Conservation (phyloP, 768 basidiomycete species). For the Lentinula guzmanii region DNA sequence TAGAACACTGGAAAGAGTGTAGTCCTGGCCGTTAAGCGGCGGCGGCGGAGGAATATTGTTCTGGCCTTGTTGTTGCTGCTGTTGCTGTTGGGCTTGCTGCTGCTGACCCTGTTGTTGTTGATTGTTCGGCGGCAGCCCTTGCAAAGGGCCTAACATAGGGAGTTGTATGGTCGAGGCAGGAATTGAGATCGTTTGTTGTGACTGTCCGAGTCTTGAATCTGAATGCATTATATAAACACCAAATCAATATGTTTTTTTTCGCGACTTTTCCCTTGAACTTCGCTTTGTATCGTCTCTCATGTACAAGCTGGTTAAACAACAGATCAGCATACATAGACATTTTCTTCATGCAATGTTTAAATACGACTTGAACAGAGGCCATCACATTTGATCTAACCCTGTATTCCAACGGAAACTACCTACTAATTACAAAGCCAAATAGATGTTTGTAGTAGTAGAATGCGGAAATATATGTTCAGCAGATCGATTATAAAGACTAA, state of each 20-base stretch:
- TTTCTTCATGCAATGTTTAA: no score
- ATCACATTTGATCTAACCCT: no score
- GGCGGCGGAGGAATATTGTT: slow-evolving; percentile 65
- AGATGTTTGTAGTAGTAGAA: background rate
- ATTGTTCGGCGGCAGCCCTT: slow-evolving; percentile 52
- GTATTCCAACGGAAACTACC: no score
- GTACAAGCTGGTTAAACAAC: no score
- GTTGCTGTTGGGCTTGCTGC: slow-evolving; percentile 33
- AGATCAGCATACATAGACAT: no score
- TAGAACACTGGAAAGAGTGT: slow-evolving; percentile 88
- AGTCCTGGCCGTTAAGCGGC: slow-evolving; percentile 86
- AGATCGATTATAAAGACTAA: background rate
- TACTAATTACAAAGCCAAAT: background rate
- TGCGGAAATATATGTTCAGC: background rate
- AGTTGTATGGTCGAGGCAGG: slow-evolving; percentile 33
- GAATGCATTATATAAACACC: slow-evolving; percentile 6
- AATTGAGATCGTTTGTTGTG: background rate
- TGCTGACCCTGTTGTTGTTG: slow-evolving; percentile 54
- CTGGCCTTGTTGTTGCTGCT: slow-evolving; percentile 51
- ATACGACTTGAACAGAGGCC: no score
- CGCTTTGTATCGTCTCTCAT: background rate
- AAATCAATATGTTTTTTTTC: slow-evolving; percentile 10
- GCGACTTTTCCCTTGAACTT: slow-evolving; percentile 1
- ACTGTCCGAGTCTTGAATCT: background rate
- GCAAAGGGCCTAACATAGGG: slow-evolving; percentile 70